These are phyloP conservation scores for Xylariaceae sp. DNA, from an alignment of 2,329 filamentous ascomycete genomes.

Conservation along the genomic window DNA sequence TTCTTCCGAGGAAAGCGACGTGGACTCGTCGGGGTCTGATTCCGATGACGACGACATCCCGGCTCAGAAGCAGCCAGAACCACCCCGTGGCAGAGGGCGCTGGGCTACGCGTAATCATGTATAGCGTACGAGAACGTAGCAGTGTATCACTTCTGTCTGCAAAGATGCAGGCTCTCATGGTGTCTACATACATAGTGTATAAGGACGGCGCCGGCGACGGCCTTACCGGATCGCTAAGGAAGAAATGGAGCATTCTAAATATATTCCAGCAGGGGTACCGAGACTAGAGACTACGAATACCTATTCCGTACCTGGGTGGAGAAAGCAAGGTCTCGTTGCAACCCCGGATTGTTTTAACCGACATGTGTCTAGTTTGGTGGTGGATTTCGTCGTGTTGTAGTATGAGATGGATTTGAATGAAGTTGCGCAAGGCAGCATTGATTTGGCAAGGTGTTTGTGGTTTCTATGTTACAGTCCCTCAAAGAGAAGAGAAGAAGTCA, in stretches of 20 bases:
- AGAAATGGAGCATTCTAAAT: background rate
- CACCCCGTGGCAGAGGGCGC: slow-evolving; percentile 39
- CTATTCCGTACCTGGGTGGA: background rate
- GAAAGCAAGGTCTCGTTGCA: background rate
- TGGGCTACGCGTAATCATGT: slow-evolving; percentile 17
- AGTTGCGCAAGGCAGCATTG: background rate
- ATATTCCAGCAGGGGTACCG: background rate
- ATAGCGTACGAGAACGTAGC: slow-evolving; percentile 29
- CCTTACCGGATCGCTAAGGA: background rate
- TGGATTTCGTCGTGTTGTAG: background rate
- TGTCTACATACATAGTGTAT: background rate
- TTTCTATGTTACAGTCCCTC: background rate
- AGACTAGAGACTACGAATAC: background rate
- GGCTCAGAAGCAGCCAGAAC: slow-evolving; percentile 21
- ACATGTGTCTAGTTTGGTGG: background rate
- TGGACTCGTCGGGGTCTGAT: slow-evolving; percentile 13
- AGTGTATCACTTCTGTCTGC: background rate
- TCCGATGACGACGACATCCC: slow-evolving; percentile 19
- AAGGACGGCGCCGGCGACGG: background rate
- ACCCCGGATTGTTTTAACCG: background rate
- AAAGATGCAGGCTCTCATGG: background rate
- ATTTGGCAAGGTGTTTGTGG: background rate
- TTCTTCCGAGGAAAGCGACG: slow-evolving; percentile 14
- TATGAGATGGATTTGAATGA: background rate
- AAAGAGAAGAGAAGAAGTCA: background rate